These are phyloP conservation scores for Sutorius australiensis DNA, from an alignment of 768 basidiomycete genomes.

Conservation along the genomic window DNA sequence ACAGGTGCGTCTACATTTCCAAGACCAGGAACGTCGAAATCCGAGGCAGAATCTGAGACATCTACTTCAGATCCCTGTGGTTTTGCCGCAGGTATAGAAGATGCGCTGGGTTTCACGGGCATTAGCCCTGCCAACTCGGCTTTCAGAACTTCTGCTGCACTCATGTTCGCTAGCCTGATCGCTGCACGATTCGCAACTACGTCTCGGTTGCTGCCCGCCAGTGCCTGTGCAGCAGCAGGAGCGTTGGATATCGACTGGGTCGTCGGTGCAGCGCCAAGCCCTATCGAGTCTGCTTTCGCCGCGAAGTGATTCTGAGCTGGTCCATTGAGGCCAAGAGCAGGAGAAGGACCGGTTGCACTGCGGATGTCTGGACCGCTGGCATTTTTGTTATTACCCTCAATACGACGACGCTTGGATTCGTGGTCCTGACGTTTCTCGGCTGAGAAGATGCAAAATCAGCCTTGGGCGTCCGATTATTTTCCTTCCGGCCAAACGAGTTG, in stretches of 20 bases:
- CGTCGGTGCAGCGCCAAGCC: conserved; percentile 62
- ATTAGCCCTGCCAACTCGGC: conserved; percentile 70
- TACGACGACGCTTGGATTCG: conserved; percentile 83
- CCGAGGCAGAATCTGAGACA: conserved; percentile 28
- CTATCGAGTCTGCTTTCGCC: conserved; percentile 73
- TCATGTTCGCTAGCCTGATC: conserved; percentile 94
- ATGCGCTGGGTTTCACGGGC: conserved; percentile 38
- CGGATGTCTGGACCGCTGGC: conserved; percentile 40
- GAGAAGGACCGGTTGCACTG: conserved; percentile 29
- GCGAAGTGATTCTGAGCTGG: conserved; percentile 59
- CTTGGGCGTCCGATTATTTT: conserved; percentile 4
- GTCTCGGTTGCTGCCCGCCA: conserved; percentile 85
- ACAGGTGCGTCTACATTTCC: conserved; percentile 25
- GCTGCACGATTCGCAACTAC: conserved; percentile 86
- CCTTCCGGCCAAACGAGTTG: conserved; percentile 1
- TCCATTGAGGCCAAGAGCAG: conserved; percentile 27
- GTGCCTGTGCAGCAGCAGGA: conserved; percentile 63
- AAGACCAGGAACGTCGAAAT: conserved; percentile 34
- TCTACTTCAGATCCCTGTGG: conserved; percentile 34
- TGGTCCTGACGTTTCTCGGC: conserved; percentile 94
- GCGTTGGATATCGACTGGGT: conserved; percentile 53
- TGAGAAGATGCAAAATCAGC: conserved; percentile 33
- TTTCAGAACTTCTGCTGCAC: conserved; percentile 90
- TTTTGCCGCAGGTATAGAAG: conserved; percentile 21
- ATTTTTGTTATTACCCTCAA: conserved; percentile 42